Base-by-base conservation (phyloP, 1,284 basidiomycete genomes). In the Leccinum griseonigrum region DNA sequence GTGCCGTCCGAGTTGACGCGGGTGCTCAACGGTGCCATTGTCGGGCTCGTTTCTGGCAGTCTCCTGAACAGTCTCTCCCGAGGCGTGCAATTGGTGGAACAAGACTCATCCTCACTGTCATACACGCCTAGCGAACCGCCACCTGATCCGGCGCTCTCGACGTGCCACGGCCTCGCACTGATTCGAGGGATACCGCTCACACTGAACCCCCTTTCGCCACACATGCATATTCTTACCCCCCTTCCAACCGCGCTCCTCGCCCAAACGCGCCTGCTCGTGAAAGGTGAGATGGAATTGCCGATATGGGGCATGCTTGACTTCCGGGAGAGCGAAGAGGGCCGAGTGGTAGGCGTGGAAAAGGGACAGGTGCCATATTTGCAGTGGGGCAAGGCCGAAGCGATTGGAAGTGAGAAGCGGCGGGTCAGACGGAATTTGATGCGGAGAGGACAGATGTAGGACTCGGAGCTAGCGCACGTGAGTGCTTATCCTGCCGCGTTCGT, bases 381-480 rank as follows among this genome's bases (percentile, higher is more conserved):
- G 65, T 92, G 90, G 88, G 87, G 87, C 0, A 84, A 83, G 67
- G 81, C 82, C 2, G 84, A 84, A 55, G 85, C 84, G 4, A 73
- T 86, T 14, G 91, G 94, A 4, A 85, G 81, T 7, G 90, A 90
- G 63, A 85, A 83, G 68, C 81, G 90, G 68, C 78, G 88, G 53
- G 86, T 94, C 54, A 83, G 95, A 72, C 81, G 94, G 71, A 97
- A 97, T 78, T 74, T 98, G 70, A 95, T 96, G 93, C 81, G 95
- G 43, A 86, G 84, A 68, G 86, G 84, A 11, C 88, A 93, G 78
- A 82, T 86, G 79, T 88, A 75, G 67, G 31, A 29, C 1, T 54
- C 11, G 18, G n/a, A 34, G 22, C 28, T 29, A 52, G 28, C 9
- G 26, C 10, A 13, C 26, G 53, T 54, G 53, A 52, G 51, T 52